Evolutionary conservation across 129 eudicot genomes (phyloP).

Genomic region (Pittosporum tobira): DNA sequence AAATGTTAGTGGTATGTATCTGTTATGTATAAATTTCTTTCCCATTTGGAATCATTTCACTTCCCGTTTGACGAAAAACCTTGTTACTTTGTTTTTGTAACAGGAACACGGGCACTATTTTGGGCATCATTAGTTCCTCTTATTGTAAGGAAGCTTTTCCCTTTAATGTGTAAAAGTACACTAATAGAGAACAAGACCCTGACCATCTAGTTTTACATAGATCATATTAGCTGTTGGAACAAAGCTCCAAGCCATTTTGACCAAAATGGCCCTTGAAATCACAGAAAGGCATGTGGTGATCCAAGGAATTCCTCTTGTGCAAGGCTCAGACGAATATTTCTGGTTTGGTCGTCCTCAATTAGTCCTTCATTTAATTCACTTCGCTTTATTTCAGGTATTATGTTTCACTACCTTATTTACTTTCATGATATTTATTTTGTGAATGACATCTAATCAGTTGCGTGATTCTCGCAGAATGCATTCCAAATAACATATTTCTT

Average conservation of each 20-base stretch:
- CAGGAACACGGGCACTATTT: constrained; percentile 76
- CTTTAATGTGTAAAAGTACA: not conserved
- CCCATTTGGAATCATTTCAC: not conserved
- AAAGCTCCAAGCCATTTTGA: constrained; percentile 55
- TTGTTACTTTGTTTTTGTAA: not conserved
- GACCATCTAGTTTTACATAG: constrained; percentile 21
- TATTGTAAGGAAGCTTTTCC: constrained; percentile 42
- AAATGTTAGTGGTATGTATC: constrained; percentile 54
- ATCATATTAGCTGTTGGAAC: constrained; percentile 59
- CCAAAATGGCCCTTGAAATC: constrained; percentile 53
- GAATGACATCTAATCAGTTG: constrained; percentile 12
- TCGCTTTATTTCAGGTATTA: constrained; percentile 56
- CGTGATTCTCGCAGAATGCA: constrained; percentile 65
- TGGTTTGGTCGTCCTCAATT: constrained; percentile 72
- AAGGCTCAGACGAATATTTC: constrained; percentile 51
- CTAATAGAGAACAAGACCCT: constrained; percentile 5
- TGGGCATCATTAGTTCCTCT: constrained; percentile 91
- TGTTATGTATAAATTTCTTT: not conserved
- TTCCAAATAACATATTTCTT: constrained; percentile 83
- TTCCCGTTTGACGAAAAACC: not conserved
- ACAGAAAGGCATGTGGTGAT: constrained; percentile 46
- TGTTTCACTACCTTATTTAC: not conserved
- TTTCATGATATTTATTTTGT: not conserved
- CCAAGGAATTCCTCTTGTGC: constrained; percentile 47
- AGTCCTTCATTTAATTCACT: constrained; percentile 48